A percentile compares a stretch with the other conserved stretches of the same genome.
Conservation (phyloP, 164 flowering plant species). For the Nymphaea colorata region DNA sequence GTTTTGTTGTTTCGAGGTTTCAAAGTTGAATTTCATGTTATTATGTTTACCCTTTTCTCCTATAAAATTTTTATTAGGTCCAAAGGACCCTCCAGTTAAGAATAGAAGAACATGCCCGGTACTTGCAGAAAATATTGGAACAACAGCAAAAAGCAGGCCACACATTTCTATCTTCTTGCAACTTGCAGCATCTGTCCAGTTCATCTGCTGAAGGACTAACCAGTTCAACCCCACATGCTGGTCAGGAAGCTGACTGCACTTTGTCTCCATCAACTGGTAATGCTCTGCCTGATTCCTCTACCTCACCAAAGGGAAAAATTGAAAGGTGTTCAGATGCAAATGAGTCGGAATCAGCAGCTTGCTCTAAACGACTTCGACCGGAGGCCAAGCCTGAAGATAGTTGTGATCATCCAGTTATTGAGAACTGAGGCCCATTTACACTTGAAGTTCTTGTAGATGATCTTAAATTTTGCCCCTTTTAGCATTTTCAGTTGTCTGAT, state of each 20-base stretch:
- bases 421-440: slow-evolving; percentile 1
- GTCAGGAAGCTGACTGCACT: slow-evolving; percentile 19
- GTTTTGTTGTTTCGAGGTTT: no score
- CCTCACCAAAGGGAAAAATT: slow-evolving; percentile 3
- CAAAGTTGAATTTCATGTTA: background rate
- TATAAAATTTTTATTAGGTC: slow-evolving; percentile 1
- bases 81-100: slow-evolving; percentile 4
- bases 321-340: slow-evolving; percentile 10
- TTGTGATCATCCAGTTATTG: slow-evolving; percentile 9
- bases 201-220: slow-evolving; percentile 6
- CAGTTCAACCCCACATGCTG: slow-evolving; percentile 10
- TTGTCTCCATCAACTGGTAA: slow-evolving; percentile 7
- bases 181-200: slow-evolving; percentile 10
- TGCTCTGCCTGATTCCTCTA: background rate
- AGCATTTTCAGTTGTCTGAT: background rate
- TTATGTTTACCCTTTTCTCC: background rate
- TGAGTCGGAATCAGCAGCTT: slow-evolving; percentile 10
- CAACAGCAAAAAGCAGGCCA: background rate
- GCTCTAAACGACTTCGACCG: slow-evolving; percentile 16
- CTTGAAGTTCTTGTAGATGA: background rate
- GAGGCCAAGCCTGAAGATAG: slow-evolving; percentile 11
- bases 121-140: slow-evolving; percentile 1
- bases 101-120: slow-evolving; percentile 1
- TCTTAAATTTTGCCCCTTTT: background rate
- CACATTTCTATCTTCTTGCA: slow-evolving; percentile 14